Conservation (phyloP, 805 yeast species). For the Priceomyces castillae region DNA sequence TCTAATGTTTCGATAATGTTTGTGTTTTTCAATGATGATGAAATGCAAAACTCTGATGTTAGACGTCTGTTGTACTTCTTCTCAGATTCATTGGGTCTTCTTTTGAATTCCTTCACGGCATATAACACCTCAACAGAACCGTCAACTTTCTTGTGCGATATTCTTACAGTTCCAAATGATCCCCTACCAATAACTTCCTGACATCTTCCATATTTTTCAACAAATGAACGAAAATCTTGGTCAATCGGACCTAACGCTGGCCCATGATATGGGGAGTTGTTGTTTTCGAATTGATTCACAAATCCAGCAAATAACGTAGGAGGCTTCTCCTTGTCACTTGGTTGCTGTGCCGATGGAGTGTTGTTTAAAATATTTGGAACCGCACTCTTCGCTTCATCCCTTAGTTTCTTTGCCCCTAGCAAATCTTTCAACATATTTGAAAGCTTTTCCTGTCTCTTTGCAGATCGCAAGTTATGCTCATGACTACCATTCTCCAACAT, state of each 20-base stretch:
- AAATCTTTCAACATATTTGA: constrained; percentile 73
- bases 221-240: constrained; percentile 58
- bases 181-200: constrained; percentile 95
- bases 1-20: constrained; percentile 79
- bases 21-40: constrained; percentile 71
- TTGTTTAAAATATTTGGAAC: constrained; percentile 55
- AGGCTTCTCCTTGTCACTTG: constrained; percentile 35
- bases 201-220: constrained; percentile 89
- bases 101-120: constrained; percentile 86
- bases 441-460: constrained; percentile 75
- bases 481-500: constrained; percentile 70
- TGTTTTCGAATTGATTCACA: constrained; percentile 53
- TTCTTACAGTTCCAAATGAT: constrained; percentile 88
- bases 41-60: constrained; percentile 80
- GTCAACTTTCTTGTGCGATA: constrained; percentile 66
- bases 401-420: constrained; percentile 66
- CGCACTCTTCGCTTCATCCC: constrained; percentile 71
- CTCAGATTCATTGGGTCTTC: constrained; percentile 57
- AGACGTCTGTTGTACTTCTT: constrained; percentile 68
- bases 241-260: constrained; percentile 11
- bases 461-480: constrained; percentile 72
- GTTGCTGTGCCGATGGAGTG: constrained; percentile 9
- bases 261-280: constrained; percentile 22
- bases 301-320: constrained; percentile 72
- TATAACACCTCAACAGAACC: constrained; percentile 50